These are phyloP conservation scores for Zea luxurians DNA, from an alignment of 176 grass and related monocot species.

Conservation along the genomic window DNA sequence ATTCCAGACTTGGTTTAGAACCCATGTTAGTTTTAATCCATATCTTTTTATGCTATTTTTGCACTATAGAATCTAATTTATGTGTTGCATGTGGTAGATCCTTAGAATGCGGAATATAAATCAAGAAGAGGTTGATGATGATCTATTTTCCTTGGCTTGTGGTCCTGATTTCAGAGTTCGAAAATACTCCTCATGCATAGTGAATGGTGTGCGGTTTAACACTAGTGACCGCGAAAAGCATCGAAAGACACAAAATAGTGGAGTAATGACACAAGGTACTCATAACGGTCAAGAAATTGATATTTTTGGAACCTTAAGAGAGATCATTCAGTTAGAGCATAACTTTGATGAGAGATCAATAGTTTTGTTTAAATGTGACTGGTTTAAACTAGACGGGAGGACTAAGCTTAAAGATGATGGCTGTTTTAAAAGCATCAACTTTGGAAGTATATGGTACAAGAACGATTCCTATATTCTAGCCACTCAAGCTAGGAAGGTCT, in stretches of 20 bases:
- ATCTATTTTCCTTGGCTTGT: not conserved
- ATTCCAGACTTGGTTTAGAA: no score
- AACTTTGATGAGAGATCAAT: not conserved
- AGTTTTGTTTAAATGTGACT: not conserved
- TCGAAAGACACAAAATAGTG: no score
- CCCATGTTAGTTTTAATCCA: no score
- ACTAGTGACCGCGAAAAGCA: no score
- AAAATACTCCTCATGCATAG: no score
- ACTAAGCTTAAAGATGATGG: not conserved
- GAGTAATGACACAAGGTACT: no score
- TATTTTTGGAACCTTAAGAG: not conserved
- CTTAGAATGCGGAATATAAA: not conserved
- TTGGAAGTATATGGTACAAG: not conserved
- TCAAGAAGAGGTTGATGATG: not conserved
- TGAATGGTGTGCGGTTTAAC: no score
- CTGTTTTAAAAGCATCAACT: not conserved
- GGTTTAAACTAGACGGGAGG: not conserved
- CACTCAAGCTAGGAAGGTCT: no score
- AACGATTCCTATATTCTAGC: no score
- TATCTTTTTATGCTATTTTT: no score
- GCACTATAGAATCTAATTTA: not conserved
- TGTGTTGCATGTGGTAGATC: not conserved
- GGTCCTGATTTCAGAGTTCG: not conserved
- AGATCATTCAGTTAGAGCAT: not conserved
- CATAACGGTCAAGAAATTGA: no score